Percentiles rank a stretch among this genome's conserved stretches.
phyloP scores from a whole-genome alignment of 2,329 filamentous ascomycete genomes.

The Colletotrichum orchidophilum region DNA sequence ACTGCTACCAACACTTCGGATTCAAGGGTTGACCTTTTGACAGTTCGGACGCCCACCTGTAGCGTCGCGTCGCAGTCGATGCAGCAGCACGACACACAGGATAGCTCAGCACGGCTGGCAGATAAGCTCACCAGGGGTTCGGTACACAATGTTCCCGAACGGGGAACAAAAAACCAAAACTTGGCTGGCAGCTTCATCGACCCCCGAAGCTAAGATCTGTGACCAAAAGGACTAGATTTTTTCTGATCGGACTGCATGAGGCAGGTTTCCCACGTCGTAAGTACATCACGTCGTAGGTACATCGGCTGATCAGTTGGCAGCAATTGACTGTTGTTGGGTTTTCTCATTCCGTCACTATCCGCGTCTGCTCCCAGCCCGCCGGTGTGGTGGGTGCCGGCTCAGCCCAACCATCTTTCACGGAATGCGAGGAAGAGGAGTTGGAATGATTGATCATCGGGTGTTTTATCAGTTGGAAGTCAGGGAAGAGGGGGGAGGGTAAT shows the following conservation, averaged over 20 bases:
- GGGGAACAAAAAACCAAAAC: too few species aligned
- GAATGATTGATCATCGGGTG: neutral
- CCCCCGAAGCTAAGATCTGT: neutral
- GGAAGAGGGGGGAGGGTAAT: too few species aligned
- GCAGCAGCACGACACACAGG: neutral
- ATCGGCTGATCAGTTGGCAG: neutral
- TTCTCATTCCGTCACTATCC: neutral
- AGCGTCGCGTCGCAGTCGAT: neutral
- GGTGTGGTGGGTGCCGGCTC: too few species aligned
- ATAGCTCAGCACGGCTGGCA: neutral
- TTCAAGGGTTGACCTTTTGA: neutral
- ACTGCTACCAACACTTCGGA: slow-evolving; percentile 5
- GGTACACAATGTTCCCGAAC: neutral
- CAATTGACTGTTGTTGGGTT: neutral
- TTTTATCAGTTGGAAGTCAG: neutral
- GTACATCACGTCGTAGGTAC: neutral
- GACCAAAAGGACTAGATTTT: neutral
- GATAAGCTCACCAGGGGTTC: neutral
- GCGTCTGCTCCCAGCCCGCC: neutral
- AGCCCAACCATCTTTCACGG: neutral
- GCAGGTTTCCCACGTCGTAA: neutral
- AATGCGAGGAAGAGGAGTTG: neutral
- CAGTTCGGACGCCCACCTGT: slow-evolving; percentile 18
- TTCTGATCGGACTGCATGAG: neutral
- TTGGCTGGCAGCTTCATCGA: neutral